These are phyloP conservation scores for Aspergillus asperescens DNA, from an alignment of 495 filamentous ascomycete species.

Conservation along the genomic window DNA sequence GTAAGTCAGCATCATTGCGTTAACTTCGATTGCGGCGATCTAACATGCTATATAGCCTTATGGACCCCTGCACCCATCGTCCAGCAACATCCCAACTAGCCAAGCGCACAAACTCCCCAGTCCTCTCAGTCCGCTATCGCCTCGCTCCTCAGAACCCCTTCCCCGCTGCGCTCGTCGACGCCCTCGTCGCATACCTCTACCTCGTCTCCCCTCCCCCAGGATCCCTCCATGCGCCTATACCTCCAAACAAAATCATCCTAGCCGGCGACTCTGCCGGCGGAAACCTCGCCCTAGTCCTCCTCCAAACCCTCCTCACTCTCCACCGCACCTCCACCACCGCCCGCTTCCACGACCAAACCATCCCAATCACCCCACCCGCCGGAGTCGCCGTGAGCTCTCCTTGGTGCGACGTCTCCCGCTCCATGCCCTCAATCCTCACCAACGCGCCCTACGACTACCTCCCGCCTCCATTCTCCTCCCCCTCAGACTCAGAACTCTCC, in stretches of 20 bases:
- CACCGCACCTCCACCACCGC: constrained; percentile 49
- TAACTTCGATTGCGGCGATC: not conserved
- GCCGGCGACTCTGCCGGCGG: constrained; percentile 88
- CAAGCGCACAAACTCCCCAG: constrained; percentile 51
- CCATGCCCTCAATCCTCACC: constrained; percentile 59
- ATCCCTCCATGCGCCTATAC: constrained; percentile 65
- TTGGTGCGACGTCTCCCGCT: constrained; percentile 74
- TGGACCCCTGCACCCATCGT: constrained; percentile 70
- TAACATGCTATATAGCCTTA: constrained; percentile 38
- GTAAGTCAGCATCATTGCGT: too few relatives aligned
- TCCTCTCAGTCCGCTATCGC: constrained; percentile 79
- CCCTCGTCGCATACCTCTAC: constrained; percentile 73
- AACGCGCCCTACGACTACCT: constrained; percentile 76
- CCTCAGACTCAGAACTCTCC: constrained; percentile 19
- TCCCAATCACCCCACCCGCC: constrained; percentile 63
- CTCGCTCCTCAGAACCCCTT: constrained; percentile 82
- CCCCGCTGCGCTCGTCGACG: constrained; percentile 77
- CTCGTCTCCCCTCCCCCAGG: constrained; percentile 74
- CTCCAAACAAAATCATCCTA: constrained; percentile 66
- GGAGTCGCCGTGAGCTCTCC: constrained; percentile 61
- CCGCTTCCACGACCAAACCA: constrained; percentile 57
- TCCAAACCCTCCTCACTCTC: constrained; percentile 70
- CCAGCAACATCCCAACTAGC: constrained; percentile 40
- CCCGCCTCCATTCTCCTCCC: constrained; percentile 39
- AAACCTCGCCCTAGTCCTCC: constrained; percentile 64